Percentiles rank a stretch among this genome's conserved stretches.
These are phyloP conservation scores for Brassica carinata DNA, from an alignment of 345 rosid genomes.

Conservation along the genomic window DNA sequence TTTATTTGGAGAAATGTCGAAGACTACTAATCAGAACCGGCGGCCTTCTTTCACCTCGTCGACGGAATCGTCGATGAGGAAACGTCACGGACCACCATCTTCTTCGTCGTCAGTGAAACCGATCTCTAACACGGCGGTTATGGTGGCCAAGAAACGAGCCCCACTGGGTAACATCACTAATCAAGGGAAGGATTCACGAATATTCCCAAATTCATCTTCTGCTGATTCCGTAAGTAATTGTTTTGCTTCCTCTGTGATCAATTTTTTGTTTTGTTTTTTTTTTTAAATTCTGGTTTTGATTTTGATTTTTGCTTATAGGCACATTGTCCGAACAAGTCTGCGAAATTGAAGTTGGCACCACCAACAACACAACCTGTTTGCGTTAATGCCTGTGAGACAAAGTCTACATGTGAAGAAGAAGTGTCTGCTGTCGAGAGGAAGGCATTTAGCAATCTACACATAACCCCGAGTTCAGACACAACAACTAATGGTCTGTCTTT, in stretches of 20 bases:
- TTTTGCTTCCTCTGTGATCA: background rate
- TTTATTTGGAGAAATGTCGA: constrained; percentile 23
- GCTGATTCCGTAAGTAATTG: too few relatives aligned
- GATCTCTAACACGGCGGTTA: too few relatives aligned
- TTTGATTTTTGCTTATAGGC: constrained; percentile 39
- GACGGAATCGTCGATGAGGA: constrained; percentile 24
- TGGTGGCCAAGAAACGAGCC: too few relatives aligned
- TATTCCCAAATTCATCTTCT: too few relatives aligned
- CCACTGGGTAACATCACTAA: too few relatives aligned
- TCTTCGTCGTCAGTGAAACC: constrained; percentile 13
- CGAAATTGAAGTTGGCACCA: constrained; percentile 48
- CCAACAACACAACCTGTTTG: constrained; percentile 35
- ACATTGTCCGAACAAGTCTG: constrained; percentile 29
- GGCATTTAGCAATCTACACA: constrained; percentile 70
- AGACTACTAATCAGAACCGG: constrained; percentile 11
- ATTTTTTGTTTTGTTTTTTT: too few relatives aligned
- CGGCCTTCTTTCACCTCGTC: constrained; percentile 32
- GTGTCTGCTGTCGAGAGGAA: constrained; percentile 60
- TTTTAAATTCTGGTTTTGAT: too few relatives aligned
- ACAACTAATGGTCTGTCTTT: background rate
- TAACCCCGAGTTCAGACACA: constrained; percentile 52
- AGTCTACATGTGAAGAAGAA: constrained; percentile 70
- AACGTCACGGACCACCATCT: constrained; percentile 21
- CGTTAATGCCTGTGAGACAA: constrained; percentile 34
- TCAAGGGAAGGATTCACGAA: too few relatives aligned